phyloP scores from a whole-genome alignment of 306 rosid species.

The Comarum palustre region DNA sequence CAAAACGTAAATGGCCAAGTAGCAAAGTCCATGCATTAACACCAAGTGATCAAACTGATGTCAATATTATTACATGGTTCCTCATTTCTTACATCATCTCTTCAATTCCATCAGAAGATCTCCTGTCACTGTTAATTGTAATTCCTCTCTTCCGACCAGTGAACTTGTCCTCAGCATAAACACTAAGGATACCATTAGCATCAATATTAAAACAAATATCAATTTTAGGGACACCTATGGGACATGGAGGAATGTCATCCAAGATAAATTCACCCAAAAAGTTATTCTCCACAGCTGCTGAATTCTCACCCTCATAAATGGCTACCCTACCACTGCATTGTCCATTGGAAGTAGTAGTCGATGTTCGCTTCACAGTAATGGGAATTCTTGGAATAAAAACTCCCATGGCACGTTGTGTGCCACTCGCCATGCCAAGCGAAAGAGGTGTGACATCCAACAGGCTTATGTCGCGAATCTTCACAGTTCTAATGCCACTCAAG shows the following conservation, averaged over 20 bases:
- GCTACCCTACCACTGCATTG: background rate
- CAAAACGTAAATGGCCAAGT: background rate
- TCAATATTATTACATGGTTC: background rate
- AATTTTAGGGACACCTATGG: background rate
- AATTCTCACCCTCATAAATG: background rate
- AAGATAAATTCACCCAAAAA: background rate
- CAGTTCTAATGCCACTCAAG: background rate
- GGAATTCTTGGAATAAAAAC: background rate
- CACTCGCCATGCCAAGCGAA: background rate
- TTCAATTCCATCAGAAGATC: background rate
- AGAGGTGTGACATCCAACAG: slow-evolving; percentile 5
- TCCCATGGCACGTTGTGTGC: background rate
- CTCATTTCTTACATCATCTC: background rate
- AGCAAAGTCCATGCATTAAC: background rate
- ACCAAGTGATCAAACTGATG: background rate
- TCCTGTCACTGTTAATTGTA: background rate
- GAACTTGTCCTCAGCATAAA: background rate
- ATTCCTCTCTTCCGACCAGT: background rate
- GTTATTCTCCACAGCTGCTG: background rate
- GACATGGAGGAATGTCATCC: background rate
- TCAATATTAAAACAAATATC: background rate
- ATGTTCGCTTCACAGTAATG: background rate
- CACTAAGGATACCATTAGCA: background rate
- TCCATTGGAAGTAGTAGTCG: background rate
- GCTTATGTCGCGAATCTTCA: background rate